Evolutionary conservation across 2,329 filamentous ascomycete species (phyloP).

Genomic region (Arthrocladium fulminans): DNA sequence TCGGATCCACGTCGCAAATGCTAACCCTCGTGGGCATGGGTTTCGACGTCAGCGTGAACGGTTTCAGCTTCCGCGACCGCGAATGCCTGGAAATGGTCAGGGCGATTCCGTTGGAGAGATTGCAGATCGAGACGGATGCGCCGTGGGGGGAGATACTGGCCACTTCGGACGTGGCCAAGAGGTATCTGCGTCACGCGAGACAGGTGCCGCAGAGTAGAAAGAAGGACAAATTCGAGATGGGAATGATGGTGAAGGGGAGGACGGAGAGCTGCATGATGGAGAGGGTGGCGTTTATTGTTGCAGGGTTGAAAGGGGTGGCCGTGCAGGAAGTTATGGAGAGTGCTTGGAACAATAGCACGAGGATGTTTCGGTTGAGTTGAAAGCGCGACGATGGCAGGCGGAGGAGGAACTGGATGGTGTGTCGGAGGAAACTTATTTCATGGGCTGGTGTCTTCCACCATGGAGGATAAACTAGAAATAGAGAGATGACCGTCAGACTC

Average conservation of each 20-base stretch:
- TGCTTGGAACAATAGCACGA: conserved; percentile 31
- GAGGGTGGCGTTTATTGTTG: conserved; percentile 40
- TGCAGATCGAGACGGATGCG: conserved; percentile 43
- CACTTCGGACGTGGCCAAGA: conserved; percentile 31
- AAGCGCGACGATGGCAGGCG: not conserved
- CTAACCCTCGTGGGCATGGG: conserved; percentile 30
- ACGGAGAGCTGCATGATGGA: conserved; percentile 45
- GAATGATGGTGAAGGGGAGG: conserved; percentile 38
- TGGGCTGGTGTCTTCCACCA: not conserved
- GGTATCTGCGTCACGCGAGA: conserved; percentile 34
- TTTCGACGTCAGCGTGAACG: conserved; percentile 42
- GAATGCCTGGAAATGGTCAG: conserved; percentile 37
- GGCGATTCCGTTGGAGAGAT: conserved; percentile 31
- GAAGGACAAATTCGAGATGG: conserved; percentile 40
- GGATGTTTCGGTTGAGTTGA: conserved; percentile 27
- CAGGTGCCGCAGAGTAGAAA: conserved; percentile 38
- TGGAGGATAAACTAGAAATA: too few relatives aligned
- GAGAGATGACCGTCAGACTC: too few relatives aligned
- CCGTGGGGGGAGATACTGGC: conserved; percentile 40
- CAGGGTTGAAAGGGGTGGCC: conserved; percentile 38
- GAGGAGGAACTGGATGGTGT: not conserved
- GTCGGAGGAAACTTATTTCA: not conserved
- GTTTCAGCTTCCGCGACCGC: conserved; percentile 37
- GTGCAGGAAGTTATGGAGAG: conserved; percentile 38
- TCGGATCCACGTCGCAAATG: conserved; percentile 32